These are phyloP conservation scores for Salvia rosmarinus DNA, from an alignment of 257 asterid genomes.

Conservation along the genomic window DNA sequence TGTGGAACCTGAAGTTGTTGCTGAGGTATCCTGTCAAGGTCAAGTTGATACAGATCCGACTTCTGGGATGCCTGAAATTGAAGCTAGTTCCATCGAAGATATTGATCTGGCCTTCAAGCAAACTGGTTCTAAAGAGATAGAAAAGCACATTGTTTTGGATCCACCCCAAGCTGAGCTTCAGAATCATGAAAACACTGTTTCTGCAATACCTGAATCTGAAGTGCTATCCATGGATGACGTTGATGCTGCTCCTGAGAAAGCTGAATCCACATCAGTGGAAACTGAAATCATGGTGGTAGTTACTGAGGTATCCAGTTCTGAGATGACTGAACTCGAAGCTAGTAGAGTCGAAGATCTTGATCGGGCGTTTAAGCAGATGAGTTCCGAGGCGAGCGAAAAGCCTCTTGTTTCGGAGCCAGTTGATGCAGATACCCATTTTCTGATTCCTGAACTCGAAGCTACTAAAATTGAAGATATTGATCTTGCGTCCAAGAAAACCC, in stretches of 20 bases:
- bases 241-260: constrained; percentile 37
- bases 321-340: constrained; percentile 40
- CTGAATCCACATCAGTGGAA: constrained; percentile 32
- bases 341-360: constrained; percentile 34
- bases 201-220: constrained; percentile 40
- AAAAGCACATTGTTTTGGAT: constrained; percentile 22
- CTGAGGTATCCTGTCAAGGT: constrained; percentile 27
- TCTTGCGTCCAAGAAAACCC: constrained; percentile 10
- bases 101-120: constrained; percentile 22
- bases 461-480: constrained; percentile 1
- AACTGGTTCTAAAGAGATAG: constrained; percentile 8
- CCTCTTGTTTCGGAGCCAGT: constrained; percentile 32
- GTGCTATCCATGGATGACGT: constrained; percentile 32
- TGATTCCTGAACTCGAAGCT: constrained; percentile 7
- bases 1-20: constrained; percentile 26
- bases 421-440: not conserved
- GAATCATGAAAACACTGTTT: not conserved
- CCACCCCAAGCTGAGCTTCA: constrained; percentile 31
- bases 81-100: constrained; percentile 30
- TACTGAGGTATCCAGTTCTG: constrained; percentile 20
- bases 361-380: constrained; percentile 33
- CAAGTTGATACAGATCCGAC: constrained; percentile 9
- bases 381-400: constrained; percentile 33
- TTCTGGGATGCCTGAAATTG: constrained; percentile 15
- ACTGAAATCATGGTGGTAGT: constrained; percentile 17